Evolutionary conservation across 495 filamentous ascomycete species (phyloP), one percentile per base, ranked within the genome.

Genomic region (Eremomyces bilateralis): DNA sequence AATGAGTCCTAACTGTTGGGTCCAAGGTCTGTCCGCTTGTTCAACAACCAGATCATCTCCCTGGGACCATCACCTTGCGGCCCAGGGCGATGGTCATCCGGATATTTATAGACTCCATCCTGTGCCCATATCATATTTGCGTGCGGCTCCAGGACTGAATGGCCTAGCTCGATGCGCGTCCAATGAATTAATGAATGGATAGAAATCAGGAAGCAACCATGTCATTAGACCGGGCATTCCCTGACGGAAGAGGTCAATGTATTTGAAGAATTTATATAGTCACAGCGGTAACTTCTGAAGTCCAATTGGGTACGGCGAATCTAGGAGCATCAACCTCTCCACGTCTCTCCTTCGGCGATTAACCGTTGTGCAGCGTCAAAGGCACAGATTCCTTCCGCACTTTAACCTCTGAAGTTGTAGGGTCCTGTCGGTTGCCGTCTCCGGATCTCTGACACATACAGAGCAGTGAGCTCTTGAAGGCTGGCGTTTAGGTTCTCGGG

Each of bases 351-450:
- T 37, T 15, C 2, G 39, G 10, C 22, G 33, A 48, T 35, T 0
- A 64, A 45, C 17, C 53, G 45, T 27, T 47, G 35, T 1, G 59
- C 50, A 3, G 42, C 47, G 10, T 53, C 48, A 34, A 51, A 64
- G n/a, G 64, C 61, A 29, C 54, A 39, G 12, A 65, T 43, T 1
- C 64, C 66, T 0, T 62, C 61, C 2, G 53, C 45, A 31, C 62
- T 59, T 60, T 59, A 60, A 31, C 78, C 78, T 5, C 65, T 64
- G 4, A 84, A 44, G 21, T 63, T 50, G 45, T 82, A 84, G 0
- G 78, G 77, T 4, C 77, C 78, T 1, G 53, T 20, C 1, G 71
- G 66, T 43, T 75, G 73, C 19, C 65, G 64, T 1, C 63, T 61
- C 39, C 63, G 63, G 36, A 82, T 72, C 44, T 76, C 73, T 2